Evolutionary conservation across 106 monocot species (phyloP), one percentile per base, ranked within the genome.

Genomic region (Dendrobium catenatum): DNA sequence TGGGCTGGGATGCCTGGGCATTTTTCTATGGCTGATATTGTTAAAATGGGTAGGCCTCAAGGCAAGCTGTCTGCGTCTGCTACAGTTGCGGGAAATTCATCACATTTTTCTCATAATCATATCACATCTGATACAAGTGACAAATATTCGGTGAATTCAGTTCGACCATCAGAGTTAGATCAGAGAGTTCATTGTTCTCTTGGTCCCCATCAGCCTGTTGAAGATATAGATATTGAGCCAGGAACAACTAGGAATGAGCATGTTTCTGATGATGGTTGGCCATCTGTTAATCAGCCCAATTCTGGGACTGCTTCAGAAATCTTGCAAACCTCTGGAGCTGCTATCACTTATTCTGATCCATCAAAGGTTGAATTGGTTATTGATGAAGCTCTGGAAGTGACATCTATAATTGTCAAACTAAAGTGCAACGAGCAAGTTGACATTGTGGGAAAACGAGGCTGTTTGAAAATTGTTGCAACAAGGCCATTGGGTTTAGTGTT

Each of bases 21-120:
- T 56, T 22, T 88, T 68, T 93, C 98, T 10, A 90, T 98, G 92
- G 98, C 98, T 55, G 98, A 98, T 77, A 86, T 98, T 81, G 98
- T 98, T 20, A 98, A 91, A 82, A 94, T 93, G 94, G 94, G 98
- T n/a, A 86, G 85, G 64, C 91, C 93, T 86, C 93, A 87, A 79
- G 73, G 75, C 76, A 98, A 87, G 80, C 42, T 85, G 37, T 68
- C 85, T 42, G 72, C 42, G 22, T 61, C 80, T 64, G 77, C 88
- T 20, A 22, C 43, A 55, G 58, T 73, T 37, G 19, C 83, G 33
- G 74, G 78, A 70, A 86, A 90, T 54, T 31, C 74, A n/a, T 75
- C 88, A 0, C 78, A 84, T 51, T 20, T 82, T 42, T 67, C 85
- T 48, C 80, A 88, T 80, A 83, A 85, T 87, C 73, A 80, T 19